Evolutionary conservation across 2,329 filamentous ascomycete genomes (phyloP).

Genomic region (Aspergillus alliaceus): DNA sequence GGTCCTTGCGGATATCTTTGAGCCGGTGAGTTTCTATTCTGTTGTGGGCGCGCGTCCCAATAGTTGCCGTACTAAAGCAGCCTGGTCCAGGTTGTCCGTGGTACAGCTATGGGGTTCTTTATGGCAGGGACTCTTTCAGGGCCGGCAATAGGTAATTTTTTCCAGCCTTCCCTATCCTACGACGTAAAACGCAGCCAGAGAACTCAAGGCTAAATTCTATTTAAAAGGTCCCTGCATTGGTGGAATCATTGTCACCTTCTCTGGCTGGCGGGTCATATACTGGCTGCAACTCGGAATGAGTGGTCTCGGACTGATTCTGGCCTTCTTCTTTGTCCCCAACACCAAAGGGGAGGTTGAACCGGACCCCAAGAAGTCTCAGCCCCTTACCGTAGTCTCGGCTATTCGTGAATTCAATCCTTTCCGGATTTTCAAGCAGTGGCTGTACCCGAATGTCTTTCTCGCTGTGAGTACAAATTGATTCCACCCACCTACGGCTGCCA

Average conservation of each 20-base stretch:
- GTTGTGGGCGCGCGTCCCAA: too few relatives aligned
- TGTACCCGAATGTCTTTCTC: background rate
- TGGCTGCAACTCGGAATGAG: background rate
- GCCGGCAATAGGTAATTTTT: slow-evolving; percentile 39
- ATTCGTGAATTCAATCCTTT: background rate
- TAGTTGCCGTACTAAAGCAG: background rate
- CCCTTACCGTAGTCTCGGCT: background rate
- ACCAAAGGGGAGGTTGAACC: background rate
- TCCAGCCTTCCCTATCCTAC: background rate
- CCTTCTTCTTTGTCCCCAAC: background rate
- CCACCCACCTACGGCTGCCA: background rate
- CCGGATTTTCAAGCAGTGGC: background rate
- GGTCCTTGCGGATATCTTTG: slow-evolving; percentile 41
- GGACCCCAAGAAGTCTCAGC: background rate
- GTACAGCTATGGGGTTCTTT: slow-evolving; percentile 47
- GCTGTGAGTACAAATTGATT: background rate
- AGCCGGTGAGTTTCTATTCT: slow-evolving; percentile 27
- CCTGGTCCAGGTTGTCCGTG: slow-evolving; percentile 34
- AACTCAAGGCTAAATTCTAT: background rate
- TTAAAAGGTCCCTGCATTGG: background rate
- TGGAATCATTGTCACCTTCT: slow-evolving; percentile 1
- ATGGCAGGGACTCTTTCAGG: slow-evolving; percentile 45
- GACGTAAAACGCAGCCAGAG: background rate
- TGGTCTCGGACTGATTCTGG: background rate
- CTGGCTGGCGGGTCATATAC: slow-evolving; percentile 1